Evolutionary conservation across 495 filamentous ascomycete genomes (phyloP), one percentile per base, ranked within the genome.

Genomic region (Penicillium lividum): DNA sequence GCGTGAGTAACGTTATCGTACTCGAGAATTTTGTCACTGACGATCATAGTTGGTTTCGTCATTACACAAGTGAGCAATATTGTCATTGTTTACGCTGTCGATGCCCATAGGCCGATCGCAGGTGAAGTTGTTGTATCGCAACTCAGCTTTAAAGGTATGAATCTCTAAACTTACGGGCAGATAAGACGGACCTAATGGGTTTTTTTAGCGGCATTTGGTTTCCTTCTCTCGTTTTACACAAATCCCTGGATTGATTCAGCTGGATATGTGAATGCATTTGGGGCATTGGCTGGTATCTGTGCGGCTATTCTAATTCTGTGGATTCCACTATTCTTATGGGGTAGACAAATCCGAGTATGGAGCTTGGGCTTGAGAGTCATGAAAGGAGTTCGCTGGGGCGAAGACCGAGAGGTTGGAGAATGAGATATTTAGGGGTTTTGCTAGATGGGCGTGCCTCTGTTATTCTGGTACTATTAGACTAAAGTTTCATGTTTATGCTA

Each of bases 211-310:
- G 63, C 77, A 22, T 83, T 83, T 61, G 80, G 80, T 13, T 84
- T 83, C 55, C 71, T 83, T 1, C 70, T 85, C 22, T 82, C 80
- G 2, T 84, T 84, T 53, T 84, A 83, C 63, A 83, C 80, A 25
- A 85, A 83, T 52, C 77, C 76, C 1, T 83, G 80, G 82, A 75
- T 81, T 30, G 66, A 68, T n/a, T 46, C 43, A 10, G 65, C 68
- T 3, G 81, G 80, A 3, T 84, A 84, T 51, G 38, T 67, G 8
- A 66, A 73, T 56, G 78, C 80, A 11, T 83, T 77, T 60, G 79
- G 81, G 9, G 63, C 72, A 25, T 82, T 83, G 80, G 82, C 79
- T 5, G 75, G 73, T 40, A 80, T 82, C 45, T 63, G 74, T 18
- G 73, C 71, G 3, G 60, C 51, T 4, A 57, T 78, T 38, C 56